Evolutionary conservation across 2,329 filamentous ascomycete genomes (phyloP).

Genomic region (Rutstroemia sp.): DNA sequence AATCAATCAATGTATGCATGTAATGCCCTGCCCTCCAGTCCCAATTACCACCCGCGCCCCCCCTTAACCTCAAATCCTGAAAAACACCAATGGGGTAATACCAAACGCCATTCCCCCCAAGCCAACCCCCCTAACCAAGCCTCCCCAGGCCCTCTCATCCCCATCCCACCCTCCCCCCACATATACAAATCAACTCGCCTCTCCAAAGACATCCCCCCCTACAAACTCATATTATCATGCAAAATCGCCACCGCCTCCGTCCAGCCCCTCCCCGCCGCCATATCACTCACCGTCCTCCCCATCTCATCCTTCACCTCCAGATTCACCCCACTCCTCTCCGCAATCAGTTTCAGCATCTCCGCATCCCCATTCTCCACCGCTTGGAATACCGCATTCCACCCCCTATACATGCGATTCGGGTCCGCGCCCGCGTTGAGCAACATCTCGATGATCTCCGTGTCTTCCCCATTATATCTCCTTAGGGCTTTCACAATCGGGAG

Average conservation of each 20-base stretch:
- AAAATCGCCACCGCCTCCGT: slow-evolving; percentile 40
- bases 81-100: too few species aligned
- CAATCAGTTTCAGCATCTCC: slow-evolving; percentile 44
- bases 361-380: slow-evolving; percentile 57
- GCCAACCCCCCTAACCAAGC: not conserved
- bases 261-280: slow-evolving; percentile 51
- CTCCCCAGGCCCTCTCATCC: not conserved
- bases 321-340: slow-evolving; percentile 42
- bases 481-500: slow-evolving; percentile 64
- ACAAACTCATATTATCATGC: slow-evolving; percentile 9
- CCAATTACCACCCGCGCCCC: too few species aligned
- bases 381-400: slow-evolving; percentile 59
- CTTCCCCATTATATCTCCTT: slow-evolving; percentile 46
- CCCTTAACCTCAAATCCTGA: too few species aligned
- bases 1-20: too few species aligned
- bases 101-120: not conserved
- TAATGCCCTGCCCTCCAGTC: too few species aligned
- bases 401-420: slow-evolving; percentile 59
- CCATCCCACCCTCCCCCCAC: not conserved
- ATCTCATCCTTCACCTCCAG: slow-evolving; percentile 46
- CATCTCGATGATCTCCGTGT: slow-evolving; percentile 54
- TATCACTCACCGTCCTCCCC: slow-evolving; percentile 47
- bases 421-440: slow-evolving; percentile 57
- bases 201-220: too few species aligned
- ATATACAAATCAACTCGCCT: too few species aligned